phyloP scores from a whole-genome alignment of 495 filamentous ascomycete genomes.

The Hypoxylon lienhwacheense region DNA sequence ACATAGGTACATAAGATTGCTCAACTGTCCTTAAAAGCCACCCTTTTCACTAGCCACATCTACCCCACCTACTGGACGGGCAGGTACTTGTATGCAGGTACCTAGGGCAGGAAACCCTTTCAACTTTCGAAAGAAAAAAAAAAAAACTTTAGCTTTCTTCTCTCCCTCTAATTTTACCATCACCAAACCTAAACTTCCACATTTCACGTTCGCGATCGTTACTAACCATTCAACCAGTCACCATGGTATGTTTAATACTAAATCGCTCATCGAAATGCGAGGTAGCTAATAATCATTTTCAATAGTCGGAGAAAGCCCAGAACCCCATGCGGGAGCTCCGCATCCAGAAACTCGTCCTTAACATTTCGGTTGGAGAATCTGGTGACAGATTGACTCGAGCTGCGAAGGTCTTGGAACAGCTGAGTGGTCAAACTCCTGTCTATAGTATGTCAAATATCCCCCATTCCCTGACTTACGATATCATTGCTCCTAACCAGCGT shows the following conservation, averaged over 20 bases:
- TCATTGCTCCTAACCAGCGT: slow-evolving; percentile 16
- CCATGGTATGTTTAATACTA: slow-evolving; percentile 34
- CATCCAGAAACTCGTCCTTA: slow-evolving; percentile 99
- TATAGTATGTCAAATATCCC: slow-evolving; percentile 78
- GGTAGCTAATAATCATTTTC: slow-evolving; percentile 21
- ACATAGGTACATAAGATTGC: background rate
- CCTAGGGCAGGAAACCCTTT: slow-evolving; percentile 42
- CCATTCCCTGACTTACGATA: background rate
- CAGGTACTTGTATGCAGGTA: background rate
- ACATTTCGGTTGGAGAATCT: slow-evolving; percentile 99
- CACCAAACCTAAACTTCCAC: slow-evolving; percentile 9
- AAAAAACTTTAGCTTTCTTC: too few species aligned
- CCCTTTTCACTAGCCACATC: slow-evolving; percentile 32
- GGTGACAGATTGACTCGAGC: slow-evolving; percentile 99
- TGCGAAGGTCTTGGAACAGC: slow-evolving; percentile 99
- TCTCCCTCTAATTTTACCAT: slow-evolving; percentile 26
- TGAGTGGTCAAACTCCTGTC: slow-evolving; percentile 98
- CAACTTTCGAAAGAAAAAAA: slow-evolving; percentile 36
- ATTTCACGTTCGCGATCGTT: slow-evolving; percentile 16
- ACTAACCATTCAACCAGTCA: slow-evolving; percentile 39
- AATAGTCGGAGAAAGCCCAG: slow-evolving; percentile 69
- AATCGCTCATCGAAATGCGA: background rate
- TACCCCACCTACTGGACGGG: too few species aligned
- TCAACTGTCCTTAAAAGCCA: slow-evolving; percentile 10
- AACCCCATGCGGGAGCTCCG: slow-evolving; percentile 99